These are phyloP conservation scores for Dioscorea zingiberensis DNA, from an alignment of 106 monocot genomes.

Conservation along the genomic window DNA sequence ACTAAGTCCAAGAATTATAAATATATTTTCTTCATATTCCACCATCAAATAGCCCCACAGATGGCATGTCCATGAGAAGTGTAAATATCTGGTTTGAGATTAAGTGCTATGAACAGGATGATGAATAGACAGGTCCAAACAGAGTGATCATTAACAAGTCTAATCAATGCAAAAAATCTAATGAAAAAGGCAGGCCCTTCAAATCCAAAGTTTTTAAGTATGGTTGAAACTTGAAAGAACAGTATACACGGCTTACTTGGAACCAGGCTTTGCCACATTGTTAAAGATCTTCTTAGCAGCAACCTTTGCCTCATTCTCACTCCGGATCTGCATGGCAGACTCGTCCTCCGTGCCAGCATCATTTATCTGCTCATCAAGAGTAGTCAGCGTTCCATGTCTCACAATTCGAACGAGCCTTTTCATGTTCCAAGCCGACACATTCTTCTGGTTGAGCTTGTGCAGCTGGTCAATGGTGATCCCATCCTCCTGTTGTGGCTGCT, in stretches of 20 bases:
- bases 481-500: conserved; percentile 8
- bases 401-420: conserved; percentile 34
- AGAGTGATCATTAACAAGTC: too few relatives aligned
- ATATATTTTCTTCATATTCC: too few relatives aligned
- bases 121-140: too few relatives aligned
- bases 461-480: conserved; percentile 33
- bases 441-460: conserved; percentile 35
- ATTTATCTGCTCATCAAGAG: conserved; percentile 30
- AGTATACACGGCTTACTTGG: conserved; percentile 28
- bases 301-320: conserved; percentile 40
- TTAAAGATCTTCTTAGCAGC: conserved; percentile 38
- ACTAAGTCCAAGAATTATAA: too few relatives aligned
- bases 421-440: conserved; percentile 43
- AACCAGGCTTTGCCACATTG: conserved; percentile 32
- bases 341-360: conserved; percentile 23
- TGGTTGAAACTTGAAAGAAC: too few relatives aligned
- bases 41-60: too few relatives aligned
- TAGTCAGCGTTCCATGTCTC: conserved; percentile 21
- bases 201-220: too few relatives aligned
- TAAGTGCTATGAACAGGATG: too few relatives aligned
- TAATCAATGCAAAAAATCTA: too few relatives aligned
- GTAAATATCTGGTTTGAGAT: too few relatives aligned
- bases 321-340: conserved; percentile 22
- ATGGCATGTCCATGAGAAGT: too few relatives aligned
- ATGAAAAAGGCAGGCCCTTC: too few relatives aligned